Conservation (phyloP, 2,329 filamentous ascomycete species). For the Cladosporium sp. region DNA sequence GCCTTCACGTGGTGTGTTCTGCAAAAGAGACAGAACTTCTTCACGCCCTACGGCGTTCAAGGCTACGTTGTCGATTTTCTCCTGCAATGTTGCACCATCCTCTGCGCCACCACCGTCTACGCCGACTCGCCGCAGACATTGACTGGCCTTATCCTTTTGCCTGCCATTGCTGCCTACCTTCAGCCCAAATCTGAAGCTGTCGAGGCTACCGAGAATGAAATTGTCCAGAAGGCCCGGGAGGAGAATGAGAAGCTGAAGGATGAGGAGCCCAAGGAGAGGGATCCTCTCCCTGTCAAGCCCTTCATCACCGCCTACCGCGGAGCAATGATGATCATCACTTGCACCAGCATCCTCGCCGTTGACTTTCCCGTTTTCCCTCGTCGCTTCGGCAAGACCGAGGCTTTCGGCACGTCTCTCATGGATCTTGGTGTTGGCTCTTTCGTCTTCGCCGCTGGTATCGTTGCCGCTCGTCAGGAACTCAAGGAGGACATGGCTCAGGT, state of each 20-base stretch:
- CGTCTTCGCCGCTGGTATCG: constrained; percentile 87
- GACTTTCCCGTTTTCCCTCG: constrained; percentile 92
- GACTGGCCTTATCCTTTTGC: constrained; percentile 67
- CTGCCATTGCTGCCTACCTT: constrained; percentile 52
- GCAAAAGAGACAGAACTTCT: constrained; percentile 79
- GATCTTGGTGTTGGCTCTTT: constrained; percentile 96
- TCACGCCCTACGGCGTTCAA: constrained; percentile 66
- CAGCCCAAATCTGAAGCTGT: constrained; percentile 36
- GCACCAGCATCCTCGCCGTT: constrained; percentile 89
- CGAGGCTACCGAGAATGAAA: constrained; percentile 16
- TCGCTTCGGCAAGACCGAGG: constrained; percentile 95
- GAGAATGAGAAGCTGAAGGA: constrained; percentile 12
- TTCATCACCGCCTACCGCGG: constrained; percentile 92
- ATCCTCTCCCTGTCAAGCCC: constrained; percentile 72
- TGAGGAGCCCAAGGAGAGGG: constrained; percentile 24
- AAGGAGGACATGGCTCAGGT: constrained; percentile 48
- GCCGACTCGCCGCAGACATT: constrained; percentile 70
- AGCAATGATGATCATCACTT: constrained; percentile 86
- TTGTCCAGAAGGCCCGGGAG: constrained; percentile 19
- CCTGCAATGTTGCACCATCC: constrained; percentile 75
- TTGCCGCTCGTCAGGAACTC: constrained; percentile 78
- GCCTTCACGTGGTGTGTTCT: constrained; percentile 84
- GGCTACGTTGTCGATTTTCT: constrained; percentile 76
- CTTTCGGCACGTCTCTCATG: constrained; percentile 99
- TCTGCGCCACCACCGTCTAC: constrained; percentile 80